phyloP scores from a whole-genome alignment of 371 early-diverging fungal genomes.

The Saksenaea oblongispora region DNA sequence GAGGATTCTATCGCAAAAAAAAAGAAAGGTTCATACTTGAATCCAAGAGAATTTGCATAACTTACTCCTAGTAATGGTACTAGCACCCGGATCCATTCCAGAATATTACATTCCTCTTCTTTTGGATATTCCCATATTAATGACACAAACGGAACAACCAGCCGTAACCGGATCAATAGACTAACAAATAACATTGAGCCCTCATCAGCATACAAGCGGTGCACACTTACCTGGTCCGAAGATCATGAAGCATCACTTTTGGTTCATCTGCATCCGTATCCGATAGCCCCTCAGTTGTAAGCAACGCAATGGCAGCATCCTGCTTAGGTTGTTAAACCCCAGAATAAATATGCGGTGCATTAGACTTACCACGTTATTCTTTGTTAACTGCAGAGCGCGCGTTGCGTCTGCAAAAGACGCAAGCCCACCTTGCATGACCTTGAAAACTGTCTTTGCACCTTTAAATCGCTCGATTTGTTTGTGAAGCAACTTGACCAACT shows the following conservation, averaged over 20 bases:
- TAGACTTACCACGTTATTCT: constrained; percentile 40
- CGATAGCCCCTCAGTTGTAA: constrained; percentile 37
- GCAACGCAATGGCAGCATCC: constrained; percentile 40
- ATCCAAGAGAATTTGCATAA: not conserved
- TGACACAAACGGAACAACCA: constrained; percentile 56
- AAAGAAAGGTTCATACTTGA: not conserved
- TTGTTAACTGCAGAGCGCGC: constrained; percentile 33
- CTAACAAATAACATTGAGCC: constrained; percentile 11
- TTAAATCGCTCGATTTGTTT: constrained; percentile 53
- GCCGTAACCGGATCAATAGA: constrained; percentile 50
- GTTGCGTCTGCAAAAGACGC: constrained; percentile 53
- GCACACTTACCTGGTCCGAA: constrained; percentile 38
- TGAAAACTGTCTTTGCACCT: constrained; percentile 38
- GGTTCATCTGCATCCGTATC: constrained; percentile 19
- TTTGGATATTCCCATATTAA: constrained; percentile 60
- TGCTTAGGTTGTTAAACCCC: constrained; percentile 1
- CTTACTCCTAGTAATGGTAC: constrained; percentile 45
- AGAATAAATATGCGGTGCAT: not conserved
- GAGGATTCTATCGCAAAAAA: constrained; percentile 39
- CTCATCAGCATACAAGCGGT: not conserved
- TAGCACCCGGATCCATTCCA: constrained; percentile 43
- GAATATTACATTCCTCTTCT: constrained; percentile 47
- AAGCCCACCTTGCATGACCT: constrained; percentile 48
- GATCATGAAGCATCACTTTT: constrained; percentile 38
- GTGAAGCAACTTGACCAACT: constrained; percentile 49